Base-by-base conservation (phyloP, 108 stramenopile genomes). In the Nitzschia inconspicua region DNA sequence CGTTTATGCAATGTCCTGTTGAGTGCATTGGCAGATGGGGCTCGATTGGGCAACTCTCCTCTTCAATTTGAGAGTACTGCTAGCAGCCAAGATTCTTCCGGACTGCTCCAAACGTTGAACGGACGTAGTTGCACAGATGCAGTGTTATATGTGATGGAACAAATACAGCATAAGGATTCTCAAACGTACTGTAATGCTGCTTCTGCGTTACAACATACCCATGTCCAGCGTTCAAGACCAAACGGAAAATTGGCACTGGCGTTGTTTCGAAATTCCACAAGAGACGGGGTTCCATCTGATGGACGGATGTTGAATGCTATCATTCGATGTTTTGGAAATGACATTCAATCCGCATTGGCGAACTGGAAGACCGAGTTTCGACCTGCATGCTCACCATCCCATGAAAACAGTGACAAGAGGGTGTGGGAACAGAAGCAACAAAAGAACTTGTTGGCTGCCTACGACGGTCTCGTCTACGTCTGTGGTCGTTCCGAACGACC, bases 281-380 rank as follows among this genome's bases (percentile, higher is more conserved):
- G 16, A 2, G 36, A 37, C 2, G 69, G 73, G 28, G 62, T 74
- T 42, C 44, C 64, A 30, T 70, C 76, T 14, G 91, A 93, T 60
- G 91, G 91, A 20, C 72, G 87, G 24, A 84, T 89, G 47, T 57
- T 87, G 20, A 93, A 93, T 62, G 91, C 87, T 23, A 44, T 85
- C 19, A 57, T 93, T 44, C 74, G 91, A 8, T 89, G 85, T 52
- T 93, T 76, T 63, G 87, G 87, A 19, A 78, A 72, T 47, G 66
- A 93, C 44, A 73, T 93, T 28, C 70, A 81, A 19, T 66, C 39
- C 19, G 91, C 87, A 8, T 44, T 93, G 16, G 42, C 42, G 14
- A 68, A 70, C 10, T 93, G 91, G 91, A 86, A 87, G 60, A 31
- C 41, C 1, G 82, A 73, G 6, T 68, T 86, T 6, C 78, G 85